Percentiles rank a stretch among this genome's conserved stretches.
These are phyloP conservation scores for Spatholobus suberectus DNA, from an alignment of 306 rosid species.

Conservation along the genomic window DNA sequence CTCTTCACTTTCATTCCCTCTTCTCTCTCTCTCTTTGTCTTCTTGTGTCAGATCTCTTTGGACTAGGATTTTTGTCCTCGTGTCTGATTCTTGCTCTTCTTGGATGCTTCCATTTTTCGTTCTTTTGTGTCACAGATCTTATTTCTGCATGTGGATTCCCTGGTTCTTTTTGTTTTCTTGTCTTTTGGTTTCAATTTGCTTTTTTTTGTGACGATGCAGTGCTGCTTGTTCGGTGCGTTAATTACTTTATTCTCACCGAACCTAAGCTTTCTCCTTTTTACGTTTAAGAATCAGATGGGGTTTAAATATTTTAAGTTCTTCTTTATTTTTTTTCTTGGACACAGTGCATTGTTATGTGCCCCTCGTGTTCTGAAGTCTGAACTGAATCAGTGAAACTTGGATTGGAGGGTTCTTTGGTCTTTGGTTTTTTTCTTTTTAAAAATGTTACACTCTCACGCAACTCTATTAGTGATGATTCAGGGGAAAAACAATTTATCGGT, in stretches of 20 bases:
- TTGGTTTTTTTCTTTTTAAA: not conserved
- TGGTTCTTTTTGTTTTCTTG: not conserved
- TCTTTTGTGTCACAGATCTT: slow-evolving; percentile 41
- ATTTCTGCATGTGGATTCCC: not conserved
- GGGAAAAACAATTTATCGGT: not conserved
- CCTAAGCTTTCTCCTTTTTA: not conserved
- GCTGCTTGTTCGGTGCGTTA: not conserved
- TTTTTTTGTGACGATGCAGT: not conserved
- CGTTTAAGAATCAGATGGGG: slow-evolving; percentile 8
- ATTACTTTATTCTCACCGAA: not conserved
- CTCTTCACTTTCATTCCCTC: not conserved
- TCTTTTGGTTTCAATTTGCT: not conserved
- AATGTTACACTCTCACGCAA: not conserved
- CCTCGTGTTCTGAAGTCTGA: not conserved
- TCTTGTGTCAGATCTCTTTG: not conserved
- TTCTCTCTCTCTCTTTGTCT: not conserved
- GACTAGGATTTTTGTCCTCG: not conserved
- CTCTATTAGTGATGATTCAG: not conserved
- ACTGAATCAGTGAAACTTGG: not conserved
- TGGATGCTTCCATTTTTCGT: not conserved
- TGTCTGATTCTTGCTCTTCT: not conserved
- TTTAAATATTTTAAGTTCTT: not conserved
- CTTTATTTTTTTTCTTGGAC: not conserved
- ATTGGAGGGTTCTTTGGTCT: not conserved
- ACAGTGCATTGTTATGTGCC: slow-evolving; percentile 7